Conservation (phyloP, 352 stramenopile genomes). For the Pythium chondricola region DNA sequence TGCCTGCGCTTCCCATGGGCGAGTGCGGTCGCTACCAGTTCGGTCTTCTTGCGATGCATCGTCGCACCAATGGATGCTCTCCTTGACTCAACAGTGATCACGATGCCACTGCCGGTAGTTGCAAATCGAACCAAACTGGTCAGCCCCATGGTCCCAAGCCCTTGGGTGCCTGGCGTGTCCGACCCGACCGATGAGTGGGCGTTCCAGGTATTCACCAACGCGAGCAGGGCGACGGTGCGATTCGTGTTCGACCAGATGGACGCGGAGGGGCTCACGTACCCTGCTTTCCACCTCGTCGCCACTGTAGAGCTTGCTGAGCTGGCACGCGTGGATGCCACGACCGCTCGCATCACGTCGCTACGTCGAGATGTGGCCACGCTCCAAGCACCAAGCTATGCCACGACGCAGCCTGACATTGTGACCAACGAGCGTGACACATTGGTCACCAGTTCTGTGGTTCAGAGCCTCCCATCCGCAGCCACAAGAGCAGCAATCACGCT, state of each 20-base stretch:
- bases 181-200: background rate
- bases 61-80: too few species aligned
- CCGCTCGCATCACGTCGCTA: background rate
- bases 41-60: too few species aligned
- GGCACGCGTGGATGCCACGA: background rate
- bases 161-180: background rate
- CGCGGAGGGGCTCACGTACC: background rate
- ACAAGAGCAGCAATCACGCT: slow-evolving; percentile 2
- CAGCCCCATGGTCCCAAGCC: slow-evolving; percentile 10
- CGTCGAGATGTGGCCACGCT: too few species aligned
- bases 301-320: background rate
- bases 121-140: background rate
- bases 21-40: too few species aligned
- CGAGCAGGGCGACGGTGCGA: background rate
- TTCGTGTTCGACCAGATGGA: slow-evolving; percentile 1
- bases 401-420: too few species aligned
- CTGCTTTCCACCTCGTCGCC: background rate
- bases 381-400: too few species aligned
- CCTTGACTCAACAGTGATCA: too few species aligned
- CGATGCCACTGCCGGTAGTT: background rate
- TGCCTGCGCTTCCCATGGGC: too few species aligned
- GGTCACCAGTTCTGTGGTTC: background rate
- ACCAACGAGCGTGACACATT: background rate
- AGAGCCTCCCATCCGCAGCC: background rate
- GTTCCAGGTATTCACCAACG: slow-evolving; percentile 3